Base-by-base conservation (phyloP, 768 basidiomycete species). In the Cyclocybe aegerita region DNA sequence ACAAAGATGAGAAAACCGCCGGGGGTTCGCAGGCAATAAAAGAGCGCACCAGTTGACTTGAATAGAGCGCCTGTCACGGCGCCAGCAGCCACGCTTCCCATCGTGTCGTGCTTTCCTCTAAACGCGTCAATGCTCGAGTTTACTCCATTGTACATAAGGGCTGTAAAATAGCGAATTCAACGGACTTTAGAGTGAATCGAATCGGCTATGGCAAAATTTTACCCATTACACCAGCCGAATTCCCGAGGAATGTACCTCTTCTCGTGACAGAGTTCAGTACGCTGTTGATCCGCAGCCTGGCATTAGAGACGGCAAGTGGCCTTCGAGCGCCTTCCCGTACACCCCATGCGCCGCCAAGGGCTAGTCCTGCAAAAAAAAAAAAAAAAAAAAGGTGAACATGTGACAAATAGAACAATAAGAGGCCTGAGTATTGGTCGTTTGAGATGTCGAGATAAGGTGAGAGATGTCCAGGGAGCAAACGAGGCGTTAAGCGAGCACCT, bases 191-290 rank as follows among this genome's bases (percentile, higher is more conserved):
- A 46, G 31, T 55, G 53, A 43, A 68, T 54, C 60, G 56, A 54
- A 63, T 57, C 53, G 58, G 57, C 57, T 61, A 65, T 61, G 57
- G 67, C 57, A 63, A 56, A 54, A 66, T 81, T 90, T 70, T 63
- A 98, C 97, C 97, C 56, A 98, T 77, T 55, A 98, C 91, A 68
- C 97, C 97, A 67, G 95, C 91, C 64, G 93, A 97, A 77, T 98
- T 99, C 64, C 94, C 97, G 71, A 97, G 87, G 73, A 96, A 97
- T 40, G 93, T 96, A 31, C 97, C 97, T 73, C 97, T 82, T 73
- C 96, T 78, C 54, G 97, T 98, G 68, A 96, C 85, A 66, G 93
- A 90, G 79, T 98, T 99, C 59, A 99, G 81, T 54, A 99, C 74
- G 68, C 93, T 95, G 73, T 98, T 99, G 75, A 98, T 87, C 77